phyloP scores from a whole-genome alignment of 2,329 filamentous ascomycete genomes.

The Pseudopithomyces maydicus region DNA sequence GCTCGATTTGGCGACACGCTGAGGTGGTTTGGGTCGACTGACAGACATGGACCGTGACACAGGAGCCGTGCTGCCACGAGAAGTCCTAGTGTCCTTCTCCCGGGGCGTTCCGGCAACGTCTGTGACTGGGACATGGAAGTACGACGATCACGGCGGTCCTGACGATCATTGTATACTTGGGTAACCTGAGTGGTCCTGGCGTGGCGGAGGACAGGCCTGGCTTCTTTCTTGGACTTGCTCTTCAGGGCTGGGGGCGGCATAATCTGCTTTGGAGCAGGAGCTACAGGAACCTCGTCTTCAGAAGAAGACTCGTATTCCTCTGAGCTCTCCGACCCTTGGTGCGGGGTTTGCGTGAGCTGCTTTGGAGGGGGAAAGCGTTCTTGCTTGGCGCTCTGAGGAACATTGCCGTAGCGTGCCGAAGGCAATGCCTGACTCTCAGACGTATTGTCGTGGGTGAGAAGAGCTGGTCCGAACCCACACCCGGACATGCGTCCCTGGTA shows the following conservation, averaged over 20 bases:
- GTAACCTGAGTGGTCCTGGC: constrained; percentile 33
- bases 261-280: constrained; percentile 18
- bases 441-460: constrained; percentile 31
- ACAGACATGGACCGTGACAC: constrained; percentile 24
- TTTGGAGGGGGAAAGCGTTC: constrained; percentile 10
- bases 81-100: constrained; percentile 20
- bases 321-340: constrained; percentile 20
- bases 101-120: constrained; percentile 18
- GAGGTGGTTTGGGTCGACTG: constrained; percentile 42
- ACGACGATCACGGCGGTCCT: constrained; percentile 8
- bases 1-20: constrained; percentile 30
- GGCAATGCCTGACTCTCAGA: constrained; percentile 22
- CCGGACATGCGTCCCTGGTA: constrained; percentile 22
- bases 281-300: constrained; percentile 14
- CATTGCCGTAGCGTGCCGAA: constrained; percentile 33
- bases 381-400: constrained; percentile 18
- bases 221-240: constrained; percentile 12
- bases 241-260: constrained; percentile 31
- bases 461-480: constrained; percentile 20
- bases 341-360: not conserved
- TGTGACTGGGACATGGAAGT: constrained; percentile 19
- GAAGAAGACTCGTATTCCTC: constrained; percentile 19
- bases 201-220: constrained; percentile 31
- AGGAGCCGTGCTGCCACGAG: constrained; percentile 22
- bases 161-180: constrained; percentile 16